Conservation (phyloP, 306 rosid genomes). For the Cucurbita argyrosperma region DNA sequence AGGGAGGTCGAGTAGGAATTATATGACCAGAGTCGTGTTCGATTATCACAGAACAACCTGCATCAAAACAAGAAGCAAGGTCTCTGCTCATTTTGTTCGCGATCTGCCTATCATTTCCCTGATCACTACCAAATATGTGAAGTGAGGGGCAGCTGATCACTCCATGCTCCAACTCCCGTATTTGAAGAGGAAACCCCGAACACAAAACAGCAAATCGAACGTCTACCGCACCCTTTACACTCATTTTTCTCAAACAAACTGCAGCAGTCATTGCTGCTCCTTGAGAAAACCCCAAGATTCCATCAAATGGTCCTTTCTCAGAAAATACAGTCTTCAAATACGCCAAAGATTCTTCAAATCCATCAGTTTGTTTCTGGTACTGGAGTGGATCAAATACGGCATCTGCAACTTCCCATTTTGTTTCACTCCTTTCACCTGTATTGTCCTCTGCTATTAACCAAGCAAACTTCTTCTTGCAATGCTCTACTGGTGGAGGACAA, state of each 20-base stretch:
- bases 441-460: slow-evolving; percentile 50
- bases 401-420: slow-evolving; percentile 48
- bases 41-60: slow-evolving; percentile 32
- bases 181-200: slow-evolving; percentile 51
- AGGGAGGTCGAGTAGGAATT: slow-evolving; percentile 69
- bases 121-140: slow-evolving; percentile 63
- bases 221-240: slow-evolving; percentile 27
- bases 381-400: slow-evolving; percentile 71
- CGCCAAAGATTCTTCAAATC: slow-evolving; percentile 46
- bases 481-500: slow-evolving; percentile 40
- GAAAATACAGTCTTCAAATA: slow-evolving; percentile 40
- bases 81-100: slow-evolving; percentile 52
- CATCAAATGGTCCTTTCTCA: slow-evolving; percentile 65
- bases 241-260: slow-evolving; percentile 34
- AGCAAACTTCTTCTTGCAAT: slow-evolving; percentile 62
- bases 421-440: slow-evolving; percentile 13
- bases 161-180: slow-evolving; percentile 19
- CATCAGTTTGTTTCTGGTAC: slow-evolving; percentile 62
- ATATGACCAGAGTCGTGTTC: slow-evolving; percentile 80
- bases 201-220: slow-evolving; percentile 59
- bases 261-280: slow-evolving; percentile 88
- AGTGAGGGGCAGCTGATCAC: slow-evolving; percentile 56
- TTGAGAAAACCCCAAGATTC: slow-evolving; percentile 77
- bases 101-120: slow-evolving; percentile 68
- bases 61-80: slow-evolving; percentile 57